phyloP scores from a whole-genome alignment of 2,329 filamentous ascomycete genomes.

The Fusarium sp. region DNA sequence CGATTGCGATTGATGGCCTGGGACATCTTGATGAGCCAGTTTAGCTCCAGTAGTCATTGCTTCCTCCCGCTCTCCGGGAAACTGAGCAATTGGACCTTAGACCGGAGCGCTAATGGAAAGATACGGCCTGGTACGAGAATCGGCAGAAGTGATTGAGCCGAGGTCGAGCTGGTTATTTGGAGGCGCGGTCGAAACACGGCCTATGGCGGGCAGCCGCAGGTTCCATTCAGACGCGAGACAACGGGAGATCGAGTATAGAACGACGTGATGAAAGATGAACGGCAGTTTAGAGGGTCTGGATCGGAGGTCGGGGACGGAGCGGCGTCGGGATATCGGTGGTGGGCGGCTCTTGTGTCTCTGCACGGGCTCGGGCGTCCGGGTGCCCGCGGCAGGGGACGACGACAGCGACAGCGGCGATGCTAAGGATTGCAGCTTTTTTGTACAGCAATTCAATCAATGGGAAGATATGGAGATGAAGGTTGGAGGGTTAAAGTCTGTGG shows the following conservation, averaged over 20 bases:
- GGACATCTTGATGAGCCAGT: constrained; percentile 54
- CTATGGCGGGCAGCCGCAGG: constrained; percentile 40
- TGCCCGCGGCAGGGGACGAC: constrained; percentile 43
- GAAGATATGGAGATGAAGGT: constrained; percentile 17
- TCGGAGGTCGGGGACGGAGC: constrained; percentile 39
- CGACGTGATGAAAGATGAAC: constrained; percentile 10
- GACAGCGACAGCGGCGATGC: constrained; percentile 25
- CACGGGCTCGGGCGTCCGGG: constrained; percentile 47
- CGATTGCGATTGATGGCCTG: constrained; percentile 47
- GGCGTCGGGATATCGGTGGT: constrained; percentile 38
- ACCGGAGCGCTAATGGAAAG: constrained; percentile 15
- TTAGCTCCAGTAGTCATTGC: constrained; percentile 54
- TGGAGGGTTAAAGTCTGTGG: constrained; percentile 30
- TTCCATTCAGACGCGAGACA: constrained; percentile 44
- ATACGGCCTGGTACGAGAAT: constrained; percentile 6
- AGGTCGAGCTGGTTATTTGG: constrained; percentile 32
- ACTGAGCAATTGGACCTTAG: constrained; percentile 40
- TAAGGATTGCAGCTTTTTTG: constrained; percentile 7
- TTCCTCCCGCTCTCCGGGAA: constrained; percentile 39
- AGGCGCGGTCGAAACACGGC: constrained; percentile 46
- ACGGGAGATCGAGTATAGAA: constrained; percentile 31
- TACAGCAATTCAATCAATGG: constrained; percentile 12
- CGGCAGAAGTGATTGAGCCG: constrained; percentile 8
- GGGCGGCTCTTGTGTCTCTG: constrained; percentile 39
- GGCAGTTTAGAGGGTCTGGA: constrained; percentile 27